A percentile compares a stretch with the other conserved stretches of the same genome.
Conservation (phyloP, 331 rosid species). For the Pyrus hybrid region DNA sequence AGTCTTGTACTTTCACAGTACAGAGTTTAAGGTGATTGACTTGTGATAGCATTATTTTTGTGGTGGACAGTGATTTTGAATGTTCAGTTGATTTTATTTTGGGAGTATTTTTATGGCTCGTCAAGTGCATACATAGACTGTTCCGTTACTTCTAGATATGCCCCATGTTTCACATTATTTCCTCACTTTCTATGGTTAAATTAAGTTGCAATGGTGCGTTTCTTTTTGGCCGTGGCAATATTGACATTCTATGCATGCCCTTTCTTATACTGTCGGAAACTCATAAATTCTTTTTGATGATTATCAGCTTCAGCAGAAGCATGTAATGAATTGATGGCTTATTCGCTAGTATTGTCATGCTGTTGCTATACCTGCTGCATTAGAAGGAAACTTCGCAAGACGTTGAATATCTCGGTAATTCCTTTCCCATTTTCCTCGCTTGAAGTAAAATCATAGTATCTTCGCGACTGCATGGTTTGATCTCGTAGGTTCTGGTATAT, state of each 20-base stretch:
- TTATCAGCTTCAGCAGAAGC: slow-evolving; percentile 80
- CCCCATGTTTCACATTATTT: neutral
- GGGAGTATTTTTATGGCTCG: neutral
- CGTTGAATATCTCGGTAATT: slow-evolving; percentile 77
- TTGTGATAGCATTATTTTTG: neutral
- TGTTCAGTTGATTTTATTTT: neutral
- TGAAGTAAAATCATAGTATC: neutral
- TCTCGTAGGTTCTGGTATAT: neutral
- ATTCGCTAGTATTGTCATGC: slow-evolving; percentile 79
- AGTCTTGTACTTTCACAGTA: neutral
- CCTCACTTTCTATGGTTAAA: neutral
- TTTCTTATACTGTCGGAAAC: neutral
- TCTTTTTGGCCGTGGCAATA: neutral
- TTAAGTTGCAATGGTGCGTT: neutral
- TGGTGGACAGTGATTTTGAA: neutral
- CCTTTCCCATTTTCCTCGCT: slow-evolving; percentile 4
- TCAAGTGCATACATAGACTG: neutral
- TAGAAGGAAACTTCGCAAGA: slow-evolving; percentile 91
- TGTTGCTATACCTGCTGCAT: slow-evolving; percentile 93
- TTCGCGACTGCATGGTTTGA: neutral
- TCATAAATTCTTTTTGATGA: slow-evolving; percentile 12
- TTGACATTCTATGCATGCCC: neutral
- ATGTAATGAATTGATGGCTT: slow-evolving; percentile 92
- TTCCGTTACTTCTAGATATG: neutral
- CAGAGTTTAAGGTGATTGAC: neutral